Evolutionary conservation across 2,329 filamentous ascomycete species (phyloP), one percentile per base, ranked within the genome.

Genomic region (Aspergillus novofumigatus): DNA sequence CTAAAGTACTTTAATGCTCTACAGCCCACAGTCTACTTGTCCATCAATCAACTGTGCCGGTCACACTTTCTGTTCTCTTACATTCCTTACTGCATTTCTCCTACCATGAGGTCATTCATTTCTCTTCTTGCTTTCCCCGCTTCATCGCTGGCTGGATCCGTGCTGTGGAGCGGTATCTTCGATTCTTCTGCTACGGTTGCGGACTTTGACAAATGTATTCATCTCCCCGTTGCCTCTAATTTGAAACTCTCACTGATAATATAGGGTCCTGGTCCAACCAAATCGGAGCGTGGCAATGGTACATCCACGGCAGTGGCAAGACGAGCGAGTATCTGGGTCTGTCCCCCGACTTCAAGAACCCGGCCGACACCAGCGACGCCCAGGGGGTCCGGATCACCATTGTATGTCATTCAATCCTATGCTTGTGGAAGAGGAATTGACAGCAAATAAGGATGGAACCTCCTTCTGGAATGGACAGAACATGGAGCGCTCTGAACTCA

Each of bases 401-500:
- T 60, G 80, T 69, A 60, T 10, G 54, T 41, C 3, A 4, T 41
- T 14, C 4, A 25, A 4, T 28, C 20, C 1, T 28, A 3, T 4
- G 4, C 25, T 3, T 4, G 5, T 38, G 2, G 5, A 38, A 38
- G 14, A 17, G 2, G 0, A 11, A 7, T 3, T 14, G 17, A 11
- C 32, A 8, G 4, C 4, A 17, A 41, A 44, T 17, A 11, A 56
- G 54, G 69, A 71, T 28, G 61, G 58, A 2, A 70, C 69, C 1
- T 81, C 87, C 1, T 88, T 84, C 71, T 91, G 87, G 87, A 86
- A 90, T 72, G 85, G 84, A 21, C 86, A 89, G 69, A 83, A 72
- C 51, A 90, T 90, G 88, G 84, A 86, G 69, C 82, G 88, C 51
- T 90, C 86, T 0, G 88, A 91, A 75, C 77, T 91, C 59, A 91